Evolutionary conservation across 257 asterid species (phyloP).

Genomic region (Mentha longifolia): DNA sequence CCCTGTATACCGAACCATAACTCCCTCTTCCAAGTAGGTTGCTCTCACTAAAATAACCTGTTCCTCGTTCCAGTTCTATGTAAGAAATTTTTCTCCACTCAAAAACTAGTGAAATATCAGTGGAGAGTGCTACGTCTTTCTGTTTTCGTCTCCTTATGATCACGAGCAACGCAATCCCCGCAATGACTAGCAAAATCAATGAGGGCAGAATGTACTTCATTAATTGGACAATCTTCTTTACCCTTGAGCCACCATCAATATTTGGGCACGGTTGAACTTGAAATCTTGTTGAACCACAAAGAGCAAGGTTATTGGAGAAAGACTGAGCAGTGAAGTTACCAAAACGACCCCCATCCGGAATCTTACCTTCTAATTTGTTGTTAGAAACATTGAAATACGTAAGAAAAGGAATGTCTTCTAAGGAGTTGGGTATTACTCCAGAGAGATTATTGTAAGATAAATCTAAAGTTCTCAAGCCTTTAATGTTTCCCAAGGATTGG

Average conservation of each 20-base stretch:
- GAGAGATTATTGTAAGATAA: conserved; percentile 8
- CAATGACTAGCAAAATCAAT: neutral
- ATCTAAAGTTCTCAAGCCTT: conserved; percentile 31
- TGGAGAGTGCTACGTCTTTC: neutral
- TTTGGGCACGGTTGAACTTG: conserved; percentile 3
- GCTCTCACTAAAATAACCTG: neutral
- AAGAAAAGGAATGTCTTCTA: neutral
- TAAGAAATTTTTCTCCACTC: conserved; percentile 8
- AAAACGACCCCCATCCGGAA: neutral
- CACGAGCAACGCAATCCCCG: neutral
- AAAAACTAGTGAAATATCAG: no score
- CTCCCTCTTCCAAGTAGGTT: conserved; percentile 19
- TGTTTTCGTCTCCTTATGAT: neutral
- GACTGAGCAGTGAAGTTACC: neutral
- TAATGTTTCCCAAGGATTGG: conserved; percentile 23
- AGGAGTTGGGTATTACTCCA: conserved; percentile 27
- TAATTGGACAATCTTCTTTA: neutral
- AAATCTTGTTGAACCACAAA: neutral
- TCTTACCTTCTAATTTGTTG: conserved; percentile 20
- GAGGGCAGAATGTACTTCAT: conserved; percentile 25
- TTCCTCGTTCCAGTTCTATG: neutral
- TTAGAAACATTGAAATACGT: conserved; percentile 34
- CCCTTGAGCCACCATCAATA: neutral
- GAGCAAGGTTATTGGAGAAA: neutral
- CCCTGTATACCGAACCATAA: conserved; percentile 18